phyloP scores from a whole-genome alignment of 2,329 filamentous ascomycete genomes.

The Colletotrichum tropicale region DNA sequence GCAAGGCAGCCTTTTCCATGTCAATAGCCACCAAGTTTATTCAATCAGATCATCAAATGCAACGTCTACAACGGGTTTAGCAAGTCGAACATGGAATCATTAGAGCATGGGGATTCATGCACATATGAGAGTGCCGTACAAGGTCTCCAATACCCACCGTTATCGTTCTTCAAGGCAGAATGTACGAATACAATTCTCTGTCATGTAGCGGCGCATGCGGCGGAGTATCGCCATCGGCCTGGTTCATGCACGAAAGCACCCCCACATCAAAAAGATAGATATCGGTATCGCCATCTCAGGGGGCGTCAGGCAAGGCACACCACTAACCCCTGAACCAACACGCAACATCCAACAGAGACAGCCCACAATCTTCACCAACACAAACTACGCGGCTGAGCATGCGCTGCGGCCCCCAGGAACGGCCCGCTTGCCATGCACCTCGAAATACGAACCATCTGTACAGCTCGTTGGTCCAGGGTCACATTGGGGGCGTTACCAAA shows the following conservation, averaged over 20 bases:
- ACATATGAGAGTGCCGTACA: no score
- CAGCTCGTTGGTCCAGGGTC: background rate
- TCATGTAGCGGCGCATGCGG: no score
- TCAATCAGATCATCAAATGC: background rate
- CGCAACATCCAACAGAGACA: background rate
- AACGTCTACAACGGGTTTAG: background rate
- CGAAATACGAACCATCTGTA: fast-evolving
- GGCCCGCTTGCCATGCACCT: background rate
- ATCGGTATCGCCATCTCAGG: background rate
- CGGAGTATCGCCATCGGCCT: background rate
- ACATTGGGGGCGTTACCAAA: background rate
- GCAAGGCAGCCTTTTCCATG: background rate
- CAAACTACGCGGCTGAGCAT: background rate
- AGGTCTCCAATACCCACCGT: no score
- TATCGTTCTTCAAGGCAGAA: background rate
- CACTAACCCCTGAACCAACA: background rate
- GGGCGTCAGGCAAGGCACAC: background rate
- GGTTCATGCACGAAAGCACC: background rate
- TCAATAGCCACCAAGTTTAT: fast-evolving
- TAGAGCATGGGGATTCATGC: no score
- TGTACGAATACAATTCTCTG: background rate
- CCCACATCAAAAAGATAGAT: background rate
- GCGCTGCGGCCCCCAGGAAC: background rate
- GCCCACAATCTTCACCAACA: background rate
- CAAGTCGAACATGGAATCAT: background rate